Percentiles rank a stretch among this genome's conserved stretches.
Conservation (phyloP, 257 asterid genomes). For the Gynochthodes officinalis region DNA sequence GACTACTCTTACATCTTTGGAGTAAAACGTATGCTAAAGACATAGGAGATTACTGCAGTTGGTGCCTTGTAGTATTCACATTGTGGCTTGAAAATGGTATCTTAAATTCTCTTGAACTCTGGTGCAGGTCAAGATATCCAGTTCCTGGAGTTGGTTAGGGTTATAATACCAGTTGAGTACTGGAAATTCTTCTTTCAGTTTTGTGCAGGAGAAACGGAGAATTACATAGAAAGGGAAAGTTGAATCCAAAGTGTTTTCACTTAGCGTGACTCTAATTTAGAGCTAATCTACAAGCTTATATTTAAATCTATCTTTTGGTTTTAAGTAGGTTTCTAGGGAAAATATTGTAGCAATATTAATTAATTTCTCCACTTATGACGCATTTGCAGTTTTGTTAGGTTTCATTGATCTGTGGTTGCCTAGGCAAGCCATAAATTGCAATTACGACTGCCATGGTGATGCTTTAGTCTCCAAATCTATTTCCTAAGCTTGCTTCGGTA, state of each 20-base stretch:
- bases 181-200: background rate
- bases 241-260: too few species aligned
- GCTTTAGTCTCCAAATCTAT: background rate
- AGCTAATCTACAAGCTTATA: too few species aligned
- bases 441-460: background rate
- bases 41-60: background rate
- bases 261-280: too few species aligned
- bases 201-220: background rate
- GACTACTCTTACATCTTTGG: background rate
- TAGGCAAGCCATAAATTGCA: background rate
- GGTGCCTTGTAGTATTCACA: too few species aligned
- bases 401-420: background rate
- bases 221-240: too few species aligned
- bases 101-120: background rate
- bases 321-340: too few species aligned
- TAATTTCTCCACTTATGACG: too few species aligned
- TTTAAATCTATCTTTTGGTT: too few species aligned
- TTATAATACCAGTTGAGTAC: background rate
- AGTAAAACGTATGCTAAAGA: background rate
- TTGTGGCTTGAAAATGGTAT: background rate
- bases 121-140: background rate
- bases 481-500: background rate
- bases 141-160: too few species aligned
- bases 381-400: background rate
- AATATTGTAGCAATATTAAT: too few species aligned